Evolutionary conservation across 805 yeast genomes (phyloP).

Genomic region (Blastobotrys americana): DNA sequence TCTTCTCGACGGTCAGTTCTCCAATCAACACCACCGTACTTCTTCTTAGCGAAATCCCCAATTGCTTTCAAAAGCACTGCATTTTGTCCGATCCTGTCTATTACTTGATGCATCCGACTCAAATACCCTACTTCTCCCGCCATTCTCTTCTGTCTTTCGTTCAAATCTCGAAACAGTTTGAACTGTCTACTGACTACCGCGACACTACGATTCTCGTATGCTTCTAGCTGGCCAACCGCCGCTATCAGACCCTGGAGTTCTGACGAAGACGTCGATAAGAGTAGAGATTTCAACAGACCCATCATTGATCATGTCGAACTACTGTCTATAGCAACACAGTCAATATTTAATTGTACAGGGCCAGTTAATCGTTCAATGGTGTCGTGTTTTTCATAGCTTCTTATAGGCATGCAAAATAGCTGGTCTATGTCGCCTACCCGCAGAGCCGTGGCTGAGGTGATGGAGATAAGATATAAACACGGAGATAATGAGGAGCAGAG

Average conservation of each 20-base stretch:
- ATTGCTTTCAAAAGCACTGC: slow-evolving; percentile 41
- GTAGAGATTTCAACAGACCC: not conserved
- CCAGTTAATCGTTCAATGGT: too few relatives aligned
- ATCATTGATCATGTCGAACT: too few relatives aligned
- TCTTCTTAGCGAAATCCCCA: slow-evolving; percentile 33
- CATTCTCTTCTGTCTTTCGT: slow-evolving; percentile 49
- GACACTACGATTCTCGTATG: slow-evolving; percentile 13
- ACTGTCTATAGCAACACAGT: too few relatives aligned
- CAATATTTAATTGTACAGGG: too few relatives aligned
- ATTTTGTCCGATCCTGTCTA: slow-evolving; percentile 43
- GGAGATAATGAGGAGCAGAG: too few relatives aligned
- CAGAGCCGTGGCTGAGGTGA: too few relatives aligned
- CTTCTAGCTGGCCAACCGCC: slow-evolving; percentile 21
- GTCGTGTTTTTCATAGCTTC: too few relatives aligned
- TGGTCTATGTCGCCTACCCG: too few relatives aligned
- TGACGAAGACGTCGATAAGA: not conserved
- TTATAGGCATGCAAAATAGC: too few relatives aligned
- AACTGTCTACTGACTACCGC: slow-evolving; percentile 18
- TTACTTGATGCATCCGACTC: slow-evolving; percentile 44
- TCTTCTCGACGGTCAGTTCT: slow-evolving; percentile 41
- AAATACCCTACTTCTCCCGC: slow-evolving; percentile 49
- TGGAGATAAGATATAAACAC: too few relatives aligned
- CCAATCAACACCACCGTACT: slow-evolving; percentile 34
- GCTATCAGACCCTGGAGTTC: slow-evolving; percentile 15
- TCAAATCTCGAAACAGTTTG: slow-evolving; percentile 31